Conservation (phyloP, 2,329 filamentous ascomycete species). For the Chaetomiaceae sp. region DNA sequence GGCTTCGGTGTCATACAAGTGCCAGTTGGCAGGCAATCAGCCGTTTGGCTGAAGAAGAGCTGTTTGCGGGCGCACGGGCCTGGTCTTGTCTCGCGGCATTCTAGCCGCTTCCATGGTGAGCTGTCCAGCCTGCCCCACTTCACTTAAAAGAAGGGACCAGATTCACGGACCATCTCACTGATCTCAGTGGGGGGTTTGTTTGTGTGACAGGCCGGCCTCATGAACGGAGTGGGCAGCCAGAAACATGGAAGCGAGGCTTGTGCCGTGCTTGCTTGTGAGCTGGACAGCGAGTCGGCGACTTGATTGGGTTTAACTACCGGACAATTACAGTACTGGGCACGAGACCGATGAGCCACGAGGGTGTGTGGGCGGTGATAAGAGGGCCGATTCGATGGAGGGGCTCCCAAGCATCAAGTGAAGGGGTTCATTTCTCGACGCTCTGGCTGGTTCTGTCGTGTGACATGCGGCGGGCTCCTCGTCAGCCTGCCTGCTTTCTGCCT, state of each 20-base stretch:
- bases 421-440: not conserved
- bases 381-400: conserved; percentile 14
- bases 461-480: conserved; percentile 10
- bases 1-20: too few species aligned
- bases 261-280: too few species aligned
- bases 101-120: conserved; percentile 20
- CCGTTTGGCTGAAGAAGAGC: too few species aligned
- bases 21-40: too few species aligned
- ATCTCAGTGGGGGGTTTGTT: not conserved
- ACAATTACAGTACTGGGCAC: not conserved
- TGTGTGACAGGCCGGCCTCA: conserved; percentile 8
- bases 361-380: conserved; percentile 9
- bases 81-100: conserved; percentile 7
- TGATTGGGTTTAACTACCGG: too few species aligned
- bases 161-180: conserved; percentile 1
- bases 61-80: too few species aligned
- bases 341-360: conserved; percentile 15
- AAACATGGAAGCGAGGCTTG: not conserved
- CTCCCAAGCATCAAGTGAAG: conserved; percentile 15
- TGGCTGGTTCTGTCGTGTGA: conserved; percentile 13
- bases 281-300: too few species aligned
- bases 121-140: conserved; percentile 9
- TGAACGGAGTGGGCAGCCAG: not conserved
- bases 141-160: not conserved
- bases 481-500: not conserved